Evolutionary conservation across 352 stramenopile species (phyloP), one percentile per base, ranked within the genome.

Genomic region (Bremia lactucae): DNA sequence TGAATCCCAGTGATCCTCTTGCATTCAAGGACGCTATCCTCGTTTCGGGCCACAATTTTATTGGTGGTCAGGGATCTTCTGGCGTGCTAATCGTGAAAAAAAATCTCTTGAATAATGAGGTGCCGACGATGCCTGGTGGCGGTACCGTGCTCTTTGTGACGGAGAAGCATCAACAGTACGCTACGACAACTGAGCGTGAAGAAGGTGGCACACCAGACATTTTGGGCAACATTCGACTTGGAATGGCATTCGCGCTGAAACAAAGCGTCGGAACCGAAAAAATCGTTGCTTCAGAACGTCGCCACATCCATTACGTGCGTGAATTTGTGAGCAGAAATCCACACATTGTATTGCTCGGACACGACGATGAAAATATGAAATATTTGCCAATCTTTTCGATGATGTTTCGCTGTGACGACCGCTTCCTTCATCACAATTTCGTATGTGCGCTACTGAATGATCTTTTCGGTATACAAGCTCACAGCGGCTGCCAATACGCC

Each of bases 401-500:
- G 40, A 53, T 98, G 13, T 70, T 98, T 22, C 75, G 78, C 14
- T 93, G 71, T 28, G 75, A 79, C 1, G 60, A 81, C 24, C 50
- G 85, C n/a, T 98, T 97, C 60, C 62, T 99, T 22, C 96, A 99
- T 61, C 98, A 96, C 68, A 98, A 98, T 55, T 98, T 97, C 47
- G 91, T 98, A 6, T 97, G 86, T 45, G 90, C 94, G 24, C 55
- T 99, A 24, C 68, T 98, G 9, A 98, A 98, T 48, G 96, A 99
- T 63, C 62, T 99, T 4, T 99, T 98, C 55, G 96, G 96, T 11
- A 87, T 99, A 25, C 95, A 74, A 33, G 67, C 46, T 6, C 63
- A 61, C 10, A 63, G 66, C 6, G 66, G 66, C 4, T 76, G 65
- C 94, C 81, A 82, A 61, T 55, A 72, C 88, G 92, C 95, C 13